Evolutionary conservation across 2,329 filamentous ascomycete species (phyloP), one percentile per base, ranked within the genome.

Genomic region (Colletotrichum sp.): DNA sequence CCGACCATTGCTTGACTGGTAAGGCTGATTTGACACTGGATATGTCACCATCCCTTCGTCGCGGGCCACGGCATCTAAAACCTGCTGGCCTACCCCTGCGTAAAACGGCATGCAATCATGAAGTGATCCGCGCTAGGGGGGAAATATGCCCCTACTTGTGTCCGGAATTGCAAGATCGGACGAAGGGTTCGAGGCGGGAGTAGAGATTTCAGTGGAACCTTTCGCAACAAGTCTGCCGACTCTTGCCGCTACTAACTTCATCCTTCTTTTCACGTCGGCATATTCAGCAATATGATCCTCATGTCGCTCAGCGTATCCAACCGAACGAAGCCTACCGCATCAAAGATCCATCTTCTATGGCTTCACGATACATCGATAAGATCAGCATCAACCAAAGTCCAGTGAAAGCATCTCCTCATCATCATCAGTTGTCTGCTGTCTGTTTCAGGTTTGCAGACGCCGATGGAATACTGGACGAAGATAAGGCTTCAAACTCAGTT

Each of bases 21-120:
- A 62, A 72, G 64, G 64, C 71, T 72, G 52, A 62, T 36, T 69
- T 32, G 49, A 28, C 18, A 63, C 32, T 26, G 60, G 18, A 49
- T 16, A 30, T 36, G 15, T 21, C 63, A 44, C 32, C 24, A 28
- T 30, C 24, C 24, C 63, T 66, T 52, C 24, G 6, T 21, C 24
- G 32, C 28, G 18, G 16, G 32, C n/a, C 60, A 63, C 18, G 60
- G 16, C 10, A 18, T 32, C 44, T 26, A 66, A 66, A 39, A 39
- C 30, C 2, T 34, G 7, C 30, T 21, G 21, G n/a, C 24, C 30
- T 18, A 49, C n/a, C 26, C 44, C 18, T 21, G 24, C n/a, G n/a
- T 2, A 32, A 12, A 12, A 52, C 26, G 39, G 24, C 55, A 57
- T 26, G 52, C 52, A 26, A 34, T n/a, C 10, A 18, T 32, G 32